Base-by-base conservation (phyloP, 129 eudicot genomes). In the Heracleum sosnowskyi region DNA sequence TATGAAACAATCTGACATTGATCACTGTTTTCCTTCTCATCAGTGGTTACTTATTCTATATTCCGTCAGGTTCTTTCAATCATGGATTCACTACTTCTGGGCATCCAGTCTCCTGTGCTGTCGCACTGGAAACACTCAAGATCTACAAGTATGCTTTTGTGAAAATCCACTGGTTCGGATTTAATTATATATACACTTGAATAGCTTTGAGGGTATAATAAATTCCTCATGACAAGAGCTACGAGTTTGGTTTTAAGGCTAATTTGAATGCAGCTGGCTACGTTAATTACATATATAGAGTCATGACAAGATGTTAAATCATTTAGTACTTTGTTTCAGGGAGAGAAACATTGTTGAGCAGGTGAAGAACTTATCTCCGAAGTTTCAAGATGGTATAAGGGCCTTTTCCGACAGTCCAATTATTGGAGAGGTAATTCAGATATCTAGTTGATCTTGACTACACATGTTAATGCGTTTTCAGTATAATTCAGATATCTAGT, bases 1-100 rank as follows among this genome's bases (percentile, higher is more conserved):
- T 71, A n/a, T 33, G 62, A 73, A 75, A 26, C 35, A 55, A 24
- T 74, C 26, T 3, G 28, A 49, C 41, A 10, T 11, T 55, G 40
- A 53, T 76, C 46, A 76, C 13, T 6, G 44, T 11, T 53, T 24
- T 55, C 17, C 70, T 20, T 24, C 20, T 55, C 7, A 15, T 24
- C 1, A 33, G 9, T 8, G 24, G 37, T 28, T 81, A 7, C 60
- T 41, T 41, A 80, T 11, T n/a, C 16, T 31, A 5, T 60, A 24
- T 77, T 77, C 11, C 36, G 47, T 47, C 77, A 94, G 98, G 97
- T 86, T 39, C 90, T 31, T 94, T 95, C 82, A 84, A 91, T 79
- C 98, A 95, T 83, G 98, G 98, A 81, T 95, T 95, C 82, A 95
- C 98, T 16, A 91, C 90, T 82, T 91, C 98, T 5, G 98, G 98